A percentile compares a stretch with the other conserved stretches of the same genome.
Evolutionary conservation across 176 grass and related monocot species (phyloP).

Genomic region (Phoenix roebelenii): DNA sequence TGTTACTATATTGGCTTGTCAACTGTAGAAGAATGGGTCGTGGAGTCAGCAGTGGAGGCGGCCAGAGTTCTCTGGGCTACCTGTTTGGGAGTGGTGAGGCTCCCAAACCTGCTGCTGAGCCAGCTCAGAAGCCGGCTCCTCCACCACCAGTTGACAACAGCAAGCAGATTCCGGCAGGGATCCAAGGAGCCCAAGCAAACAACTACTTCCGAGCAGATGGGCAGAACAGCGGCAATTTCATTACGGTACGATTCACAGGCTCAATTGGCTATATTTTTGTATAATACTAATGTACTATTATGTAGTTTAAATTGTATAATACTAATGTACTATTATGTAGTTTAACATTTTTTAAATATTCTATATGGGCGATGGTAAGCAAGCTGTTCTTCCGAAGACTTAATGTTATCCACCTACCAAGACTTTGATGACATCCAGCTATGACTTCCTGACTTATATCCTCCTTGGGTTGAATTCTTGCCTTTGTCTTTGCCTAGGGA

Average conservation of each 20-base stretch:
- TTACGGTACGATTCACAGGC: conserved; percentile 24
- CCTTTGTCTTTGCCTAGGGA: too few relatives aligned
- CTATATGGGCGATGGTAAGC: too few relatives aligned
- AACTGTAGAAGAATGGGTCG: conserved; percentile 30
- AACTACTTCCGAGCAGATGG: conserved; percentile 63
- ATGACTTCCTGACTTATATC: too few relatives aligned
- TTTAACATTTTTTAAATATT: too few relatives aligned
- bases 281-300: too few relatives aligned
- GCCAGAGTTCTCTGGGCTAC: conserved; percentile 60
- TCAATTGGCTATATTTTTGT: too few relatives aligned
- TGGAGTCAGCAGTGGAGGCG: conserved; percentile 47
- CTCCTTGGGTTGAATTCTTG: too few relatives aligned
- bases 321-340: too few relatives aligned
- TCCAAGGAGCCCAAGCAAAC: conserved; percentile 33
- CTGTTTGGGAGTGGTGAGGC: conserved; percentile 41
- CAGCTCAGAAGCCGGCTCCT: conserved; percentile 8
- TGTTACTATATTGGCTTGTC: not conserved
- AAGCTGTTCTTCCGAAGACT: too few relatives aligned
- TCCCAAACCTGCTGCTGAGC: conserved; percentile 8
- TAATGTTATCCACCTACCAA: too few relatives aligned
- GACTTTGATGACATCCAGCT: too few relatives aligned
- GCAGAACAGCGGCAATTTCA: conserved; percentile 62
- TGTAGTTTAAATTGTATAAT: too few relatives aligned
- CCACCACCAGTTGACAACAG: conserved; percentile 1
- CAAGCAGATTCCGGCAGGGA: conserved; percentile 39